Evolutionary conservation across 2,329 filamentous ascomycete genomes (phyloP), one percentile per base, ranked within the genome.

Genomic region (Verticillium nonalfalfae): DNA sequence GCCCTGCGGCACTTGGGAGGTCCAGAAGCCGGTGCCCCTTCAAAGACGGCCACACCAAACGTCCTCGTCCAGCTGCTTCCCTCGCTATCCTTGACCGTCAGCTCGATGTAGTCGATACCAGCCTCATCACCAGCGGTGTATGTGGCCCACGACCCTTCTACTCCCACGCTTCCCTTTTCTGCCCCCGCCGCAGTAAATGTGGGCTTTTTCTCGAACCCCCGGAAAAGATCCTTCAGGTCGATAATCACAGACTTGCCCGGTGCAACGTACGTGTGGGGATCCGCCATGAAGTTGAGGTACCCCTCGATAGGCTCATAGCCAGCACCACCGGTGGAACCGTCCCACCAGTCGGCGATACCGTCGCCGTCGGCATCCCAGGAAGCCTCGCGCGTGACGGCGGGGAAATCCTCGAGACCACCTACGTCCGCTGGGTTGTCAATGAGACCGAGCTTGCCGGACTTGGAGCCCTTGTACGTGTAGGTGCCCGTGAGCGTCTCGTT

Each of bases 391-490:
- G 56, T 67, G 1, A 62, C 66, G 1, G 66, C 64, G 0, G 72
- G 71, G 63, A 73, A 74, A 39, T 68, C 64, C 57, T 74, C 72
- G 1, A 74, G 67, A 7, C 72, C 72, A 13, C 72, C 72, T 26
- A 68, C 72, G 61, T 74, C 72, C 2, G 61, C 66, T 1, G 68
- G 68, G 57, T 72, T 67, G 58, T 74, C 72, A 59, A 74, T 74
- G 31, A 74, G 68, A 4, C 72, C 72, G 62, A 66, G 64, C 60
- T 70, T 69, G 2, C 67, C 68, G 6, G 67, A 68, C 7, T 68
- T 67, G 14, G 69, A 72, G 5, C 72, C 72, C 1, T 63, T 67
- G 60, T 72, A 74, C 1, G 69, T 71, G 21, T 65, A 63, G 1
- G 71, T 72, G 14, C 70, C 70, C 0, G 64, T 63, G 11, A 70